Conservation (phyloP, 345 rosid genomes). For the Turnera subulata region DNA sequence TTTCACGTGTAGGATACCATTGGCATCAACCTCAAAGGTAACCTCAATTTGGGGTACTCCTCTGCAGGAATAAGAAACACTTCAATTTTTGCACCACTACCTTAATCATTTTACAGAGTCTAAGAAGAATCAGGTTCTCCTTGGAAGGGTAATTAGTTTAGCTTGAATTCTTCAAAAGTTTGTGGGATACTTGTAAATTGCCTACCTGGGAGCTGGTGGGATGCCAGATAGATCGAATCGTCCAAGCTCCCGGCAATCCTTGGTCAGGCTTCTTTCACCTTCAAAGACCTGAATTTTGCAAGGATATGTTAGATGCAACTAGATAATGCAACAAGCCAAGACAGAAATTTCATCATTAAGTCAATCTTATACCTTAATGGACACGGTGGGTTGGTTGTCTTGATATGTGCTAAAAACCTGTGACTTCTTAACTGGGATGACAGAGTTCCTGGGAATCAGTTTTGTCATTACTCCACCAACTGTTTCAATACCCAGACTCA, state of each 20-base stretch:
- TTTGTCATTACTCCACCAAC: constrained; percentile 56
- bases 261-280: constrained; percentile 51
- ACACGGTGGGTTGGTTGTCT: constrained; percentile 47
- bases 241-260: constrained; percentile 50
- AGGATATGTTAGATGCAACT: not conserved
- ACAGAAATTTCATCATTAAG: not conserved
- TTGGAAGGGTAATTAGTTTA: too few species aligned
- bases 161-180: not conserved
- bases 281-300: constrained; percentile 34
- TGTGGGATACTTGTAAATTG: not conserved
- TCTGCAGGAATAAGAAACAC: constrained; percentile 20
- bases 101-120: not conserved
- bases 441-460: constrained; percentile 55
- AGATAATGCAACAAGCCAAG: too few species aligned
- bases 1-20: constrained; percentile 45
- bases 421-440: constrained; percentile 42
- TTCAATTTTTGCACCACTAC: constrained; percentile 33
- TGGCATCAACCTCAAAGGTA: constrained; percentile 49
- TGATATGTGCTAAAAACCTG: constrained; percentile 46
- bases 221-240: constrained; percentile 48
- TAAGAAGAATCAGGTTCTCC: not conserved
- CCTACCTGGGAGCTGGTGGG: constrained; percentile 50
- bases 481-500: constrained; percentile 53
- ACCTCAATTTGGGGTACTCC: constrained; percentile 54
- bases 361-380: constrained; percentile 31